Base-by-base conservation (phyloP, 805 yeast genomes). In the Candida caryicola region DNA sequence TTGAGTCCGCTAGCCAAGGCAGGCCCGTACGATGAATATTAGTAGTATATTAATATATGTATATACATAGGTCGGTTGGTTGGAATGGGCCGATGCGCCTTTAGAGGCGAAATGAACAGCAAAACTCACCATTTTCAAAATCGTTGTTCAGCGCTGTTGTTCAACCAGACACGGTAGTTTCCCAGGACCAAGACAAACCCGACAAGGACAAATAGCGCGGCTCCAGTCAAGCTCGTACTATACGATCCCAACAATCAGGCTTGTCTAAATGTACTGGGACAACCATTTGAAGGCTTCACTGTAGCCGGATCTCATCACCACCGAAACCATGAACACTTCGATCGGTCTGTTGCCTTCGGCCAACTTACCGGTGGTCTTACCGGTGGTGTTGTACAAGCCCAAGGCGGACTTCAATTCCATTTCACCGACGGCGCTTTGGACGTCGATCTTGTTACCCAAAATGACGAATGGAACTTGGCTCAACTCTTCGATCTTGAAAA, bases 251-350 rank as follows among this genome's bases (percentile, higher is more conserved):
- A n/a, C n/a, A n/a, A n/a, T n/a, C n/a, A n/a, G n/a, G n/a, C n/a
- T n/a, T n/a, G n/a, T 21, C 27, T 76, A 91, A 55, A 91, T 91
- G 69, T 85, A 91, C 71, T 93, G 95, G 45, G 96, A 88, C 59
- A 93, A 79, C 98, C 97, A 93, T 77, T 88, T 85, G 79, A 93
- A 89, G 47, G 95, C 99, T 55, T 93, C 98, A 44, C 95, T 95
- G 66, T 93, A 93, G 55, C 99, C 99, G 66, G 87, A 90, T 77
- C 98, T 87, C 96, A 90, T 85, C 40, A 90, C 96, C 49, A 93
- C 95, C 18, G 96, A 88, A 68, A 96, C 91, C 98, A 93, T 93
- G 67, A 80, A 93, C 32, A 93, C 80, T 71, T 93, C 99, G 41
- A 91, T 81, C 35, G 99, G 98, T 73, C 99, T 84, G 48, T 77